Base-by-base conservation (phyloP, 345 rosid genomes). In the Citrus unshiu region DNA sequence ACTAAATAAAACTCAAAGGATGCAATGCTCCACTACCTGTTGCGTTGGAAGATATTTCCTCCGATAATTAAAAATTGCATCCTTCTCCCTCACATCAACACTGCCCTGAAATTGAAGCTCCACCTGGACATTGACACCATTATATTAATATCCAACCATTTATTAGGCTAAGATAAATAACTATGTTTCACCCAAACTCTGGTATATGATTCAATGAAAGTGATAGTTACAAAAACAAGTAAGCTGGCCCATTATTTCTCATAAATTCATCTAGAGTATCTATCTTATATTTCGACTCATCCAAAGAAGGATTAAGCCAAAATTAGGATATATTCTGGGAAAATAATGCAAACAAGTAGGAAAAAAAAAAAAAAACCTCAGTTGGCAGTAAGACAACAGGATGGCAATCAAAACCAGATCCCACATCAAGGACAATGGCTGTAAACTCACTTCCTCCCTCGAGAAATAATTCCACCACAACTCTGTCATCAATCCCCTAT, bases 11-110 rank as follows among this genome's bases (percentile, higher is more conserved):
- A 21, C 1, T 6, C 10, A 75, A 39, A 32, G 60, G 74, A 78
- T 22, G 56, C 32, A 69, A 12, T 56, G 65, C 61, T 69, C 56
- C 73, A 51, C 32, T 84, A 95, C 99, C 99, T 95, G 97, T 72
- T 90, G 94, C 46, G 99, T 93, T 59, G 98, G 99, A 80, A 95
- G 92, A 90, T 95, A 95, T 85, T 95, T 93, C 83, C 96, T 92
- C 66, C 96, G 87, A 75, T 92, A 95, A 84, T 95, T 93, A 80
- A 95, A 95, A 82, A 93, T 93, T 22, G 92, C 90, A 74, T 95
- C 93, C 70, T 85, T 86, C 86, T 89, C 95, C 76, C 86, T 82
- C 59, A 78, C 77, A 84, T 89, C 95, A 82, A 76, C 83, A 77
- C 84, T 88, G 49, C 91, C 94, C 74, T 82, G 90, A 85, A 86